phyloP scores from a whole-genome alignment of 768 basidiomycete genomes.

The Lanmaoa pseudosensibilis region DNA sequence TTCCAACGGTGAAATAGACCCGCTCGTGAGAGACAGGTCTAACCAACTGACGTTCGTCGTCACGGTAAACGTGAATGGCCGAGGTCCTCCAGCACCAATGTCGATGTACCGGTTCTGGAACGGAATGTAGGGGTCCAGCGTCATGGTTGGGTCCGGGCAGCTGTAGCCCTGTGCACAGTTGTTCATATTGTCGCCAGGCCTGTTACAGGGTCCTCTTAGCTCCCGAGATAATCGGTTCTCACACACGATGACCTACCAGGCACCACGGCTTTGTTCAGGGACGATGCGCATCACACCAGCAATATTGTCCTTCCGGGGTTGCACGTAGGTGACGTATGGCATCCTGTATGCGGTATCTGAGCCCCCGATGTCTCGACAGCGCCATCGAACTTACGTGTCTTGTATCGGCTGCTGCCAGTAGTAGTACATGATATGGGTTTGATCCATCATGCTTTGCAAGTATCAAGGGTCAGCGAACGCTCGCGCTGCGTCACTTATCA shows the following conservation, averaged over 20 bases:
- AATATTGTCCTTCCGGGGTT: too few species aligned
- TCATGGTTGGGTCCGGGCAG: too few species aligned
- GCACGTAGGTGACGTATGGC: too few species aligned
- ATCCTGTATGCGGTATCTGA: constrained; percentile 35
- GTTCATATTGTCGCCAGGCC: constrained; percentile 67
- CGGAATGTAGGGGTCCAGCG: too few species aligned
- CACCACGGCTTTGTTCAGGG: constrained; percentile 58
- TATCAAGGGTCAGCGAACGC: not conserved
- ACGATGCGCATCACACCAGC: constrained; percentile 54
- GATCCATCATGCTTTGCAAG: constrained; percentile 63
- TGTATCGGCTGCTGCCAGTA: constrained; percentile 76
- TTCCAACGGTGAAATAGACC: too few species aligned
- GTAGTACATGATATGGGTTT: constrained; percentile 62
- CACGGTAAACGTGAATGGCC: too few species aligned
- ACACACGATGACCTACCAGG: constrained; percentile 44
- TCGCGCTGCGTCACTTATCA: not conserved
- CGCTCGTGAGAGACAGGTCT: too few species aligned
- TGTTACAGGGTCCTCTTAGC: constrained; percentile 16
- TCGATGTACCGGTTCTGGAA: too few species aligned
- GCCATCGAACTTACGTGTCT: constrained; percentile 44
- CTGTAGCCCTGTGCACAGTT: constrained; percentile 42
- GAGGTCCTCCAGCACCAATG: too few species aligned
- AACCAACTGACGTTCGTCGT: too few species aligned
- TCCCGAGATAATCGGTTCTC: not conserved
- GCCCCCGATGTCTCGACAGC: not conserved